A percentile compares a stretch with the other conserved stretches of the same genome.
Evolutionary conservation across 441 rosid genomes (phyloP).

Genomic region (Iberis amara): DNA sequence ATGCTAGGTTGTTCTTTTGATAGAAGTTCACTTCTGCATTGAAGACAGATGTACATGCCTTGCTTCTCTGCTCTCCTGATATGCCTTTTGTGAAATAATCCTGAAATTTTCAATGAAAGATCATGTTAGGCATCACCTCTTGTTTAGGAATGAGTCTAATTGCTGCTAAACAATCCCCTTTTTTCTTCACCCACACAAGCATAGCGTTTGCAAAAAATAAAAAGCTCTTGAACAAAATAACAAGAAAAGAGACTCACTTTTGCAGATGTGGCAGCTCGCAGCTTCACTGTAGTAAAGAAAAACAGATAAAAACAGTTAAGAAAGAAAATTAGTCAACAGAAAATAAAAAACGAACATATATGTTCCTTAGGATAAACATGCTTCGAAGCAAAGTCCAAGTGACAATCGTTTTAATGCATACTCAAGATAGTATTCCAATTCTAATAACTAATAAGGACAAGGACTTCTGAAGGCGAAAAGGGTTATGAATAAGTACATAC

Average conservation of each 20-base stretch:
- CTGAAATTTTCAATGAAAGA: conserved; percentile 41
- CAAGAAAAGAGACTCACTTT: conserved; percentile 50
- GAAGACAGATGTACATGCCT: conserved; percentile 54
- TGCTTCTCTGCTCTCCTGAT: conserved; percentile 53
- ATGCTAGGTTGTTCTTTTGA: conserved; percentile 27
- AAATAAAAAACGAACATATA: not conserved
- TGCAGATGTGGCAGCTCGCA: conserved; percentile 72
- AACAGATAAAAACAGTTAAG: conserved; percentile 20
- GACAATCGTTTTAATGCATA: conserved; percentile 8
- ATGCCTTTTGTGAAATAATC: conserved; percentile 77
- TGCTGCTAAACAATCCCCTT: not conserved
- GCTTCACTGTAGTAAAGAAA: conserved; percentile 66
- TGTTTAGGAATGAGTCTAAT: conserved; percentile 16
- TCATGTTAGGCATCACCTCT: conserved; percentile 10
- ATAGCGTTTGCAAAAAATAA: conserved; percentile 6
- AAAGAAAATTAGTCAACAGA: conserved; percentile 18
- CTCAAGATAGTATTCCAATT: conserved; percentile 10
- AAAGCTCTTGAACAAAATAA: not conserved
- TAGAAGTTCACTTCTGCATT: conserved; percentile 47
- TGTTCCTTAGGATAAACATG: conserved; percentile 12
- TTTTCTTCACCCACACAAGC: conserved; percentile 14
- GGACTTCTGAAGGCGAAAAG: conserved; percentile 13
- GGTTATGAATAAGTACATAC: conserved; percentile 38
- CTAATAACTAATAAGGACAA: conserved; percentile 17
- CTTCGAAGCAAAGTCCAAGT: conserved; percentile 20